These are phyloP conservation scores for Allomyces javanicus DNA, from an alignment of 192 early-diverging fungal genomes.

Conservation along the genomic window DNA sequence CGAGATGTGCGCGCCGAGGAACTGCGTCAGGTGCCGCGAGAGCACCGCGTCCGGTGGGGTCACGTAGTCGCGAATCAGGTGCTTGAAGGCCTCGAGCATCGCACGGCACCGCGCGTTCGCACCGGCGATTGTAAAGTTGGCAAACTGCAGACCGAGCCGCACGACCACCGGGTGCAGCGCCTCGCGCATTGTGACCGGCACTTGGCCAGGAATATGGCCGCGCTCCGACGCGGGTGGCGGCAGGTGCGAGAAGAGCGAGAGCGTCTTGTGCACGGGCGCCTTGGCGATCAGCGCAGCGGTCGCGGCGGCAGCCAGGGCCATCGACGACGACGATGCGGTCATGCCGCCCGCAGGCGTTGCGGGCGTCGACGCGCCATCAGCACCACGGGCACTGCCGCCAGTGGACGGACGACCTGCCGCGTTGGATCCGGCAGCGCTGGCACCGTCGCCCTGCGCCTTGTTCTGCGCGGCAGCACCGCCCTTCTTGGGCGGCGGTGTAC, in stretches of 20 bases:
- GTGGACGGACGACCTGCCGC: too few relatives aligned
- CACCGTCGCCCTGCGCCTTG: background rate
- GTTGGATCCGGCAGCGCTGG: too few relatives aligned
- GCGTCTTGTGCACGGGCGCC: conserved; percentile 23
- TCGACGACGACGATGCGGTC: conserved; percentile 5
- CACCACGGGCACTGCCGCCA: too few relatives aligned
- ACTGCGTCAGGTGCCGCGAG: conserved; percentile 52
- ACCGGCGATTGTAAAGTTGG: conserved; percentile 65
- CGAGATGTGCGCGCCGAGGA: conserved; percentile 76
- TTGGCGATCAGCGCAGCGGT: conserved; percentile 10
- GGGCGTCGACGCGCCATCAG: too few relatives aligned
- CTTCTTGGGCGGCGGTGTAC: conserved; percentile 4
- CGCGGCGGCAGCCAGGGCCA: conserved; percentile 10
- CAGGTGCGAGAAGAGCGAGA: conserved; percentile 60
- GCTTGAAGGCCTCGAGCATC: conserved; percentile 62
- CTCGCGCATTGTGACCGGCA: background rate
- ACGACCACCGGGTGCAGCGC: conserved; percentile 74
- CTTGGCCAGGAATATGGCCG: conserved; percentile 15
- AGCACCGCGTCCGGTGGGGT: conserved; percentile 66
- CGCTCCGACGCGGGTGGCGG: conserved; percentile 27
- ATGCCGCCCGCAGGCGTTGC: background rate
- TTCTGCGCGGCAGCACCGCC: conserved; percentile 1
- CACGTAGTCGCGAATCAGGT: conserved; percentile 79
- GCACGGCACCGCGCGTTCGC: conserved; percentile 80
- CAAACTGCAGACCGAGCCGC: conserved; percentile 68